phyloP scores from a whole-genome alignment of 352 stramenopile species.

The Peronospora belbahrii region DNA sequence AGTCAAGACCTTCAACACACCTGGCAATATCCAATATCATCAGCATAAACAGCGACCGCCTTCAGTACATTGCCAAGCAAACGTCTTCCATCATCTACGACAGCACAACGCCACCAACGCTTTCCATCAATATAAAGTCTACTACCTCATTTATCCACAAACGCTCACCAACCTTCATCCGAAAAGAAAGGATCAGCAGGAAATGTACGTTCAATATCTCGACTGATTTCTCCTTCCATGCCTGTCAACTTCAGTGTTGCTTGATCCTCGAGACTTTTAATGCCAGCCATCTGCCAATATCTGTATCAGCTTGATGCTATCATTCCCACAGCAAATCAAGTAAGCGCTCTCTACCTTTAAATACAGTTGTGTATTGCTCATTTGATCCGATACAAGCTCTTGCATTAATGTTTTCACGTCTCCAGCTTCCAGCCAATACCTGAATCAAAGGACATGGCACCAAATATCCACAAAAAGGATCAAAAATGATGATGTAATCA shows the following conservation, averaged over 20 bases:
- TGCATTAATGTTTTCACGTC: conserved; percentile 25
- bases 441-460: conserved; percentile 8
- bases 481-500: too few relatives aligned
- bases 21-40: conserved; percentile 75
- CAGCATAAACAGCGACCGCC: conserved; percentile 35
- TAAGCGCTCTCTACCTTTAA: conserved; percentile 15
- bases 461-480: not conserved
- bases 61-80: conserved; percentile 74
- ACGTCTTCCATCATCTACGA: conserved; percentile 38
- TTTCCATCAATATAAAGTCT: not conserved
- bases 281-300: conserved; percentile 32
- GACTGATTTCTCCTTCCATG: conserved; percentile 69
- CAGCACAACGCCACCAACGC: conserved; percentile 3
- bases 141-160: not conserved
- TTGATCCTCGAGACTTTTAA: conserved; percentile 27
- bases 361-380: conserved; percentile 16
- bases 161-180: conserved; percentile 16
- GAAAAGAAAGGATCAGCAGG: conserved; percentile 47
- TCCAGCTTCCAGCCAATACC: conserved; percentile 33
- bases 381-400: not conserved
- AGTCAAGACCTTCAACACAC: conserved; percentile 11
- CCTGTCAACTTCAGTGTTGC: conserved; percentile 39
- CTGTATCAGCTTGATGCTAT: not conserved
- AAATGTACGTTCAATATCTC: conserved; percentile 74
- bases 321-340: not conserved